Conservation (phyloP, 441 rosid species). For the Theobroma grandiflorum region DNA sequence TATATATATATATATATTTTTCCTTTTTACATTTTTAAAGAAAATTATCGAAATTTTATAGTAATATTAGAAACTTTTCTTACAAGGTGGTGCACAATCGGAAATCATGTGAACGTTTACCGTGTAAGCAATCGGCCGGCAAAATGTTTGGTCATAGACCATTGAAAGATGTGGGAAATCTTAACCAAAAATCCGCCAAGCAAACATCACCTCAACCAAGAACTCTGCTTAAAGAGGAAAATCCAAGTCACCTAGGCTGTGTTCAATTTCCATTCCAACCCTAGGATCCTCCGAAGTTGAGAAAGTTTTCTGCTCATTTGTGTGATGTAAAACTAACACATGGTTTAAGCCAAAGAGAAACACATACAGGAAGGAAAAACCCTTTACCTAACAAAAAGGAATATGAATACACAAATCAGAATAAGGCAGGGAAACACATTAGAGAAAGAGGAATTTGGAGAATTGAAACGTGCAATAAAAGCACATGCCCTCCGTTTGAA, state of each 20-base stretch:
- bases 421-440: slow-evolving; percentile 9
- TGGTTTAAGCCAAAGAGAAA: neutral
- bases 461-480: slow-evolving; percentile 22
- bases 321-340: neutral
- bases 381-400: neutral
- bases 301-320: neutral
- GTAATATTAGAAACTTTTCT: neutral
- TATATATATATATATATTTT: no score
- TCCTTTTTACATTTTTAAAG: no score
- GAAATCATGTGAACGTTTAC: neutral
- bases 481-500: slow-evolving; percentile 18
- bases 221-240: slow-evolving; percentile 4
- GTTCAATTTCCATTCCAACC: neutral
- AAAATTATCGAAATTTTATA: no score
- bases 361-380: neutral
- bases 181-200: neutral
- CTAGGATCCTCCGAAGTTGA: neutral
- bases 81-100: neutral
- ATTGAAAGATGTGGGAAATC: neutral
- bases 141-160: neutral
- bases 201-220: neutral
- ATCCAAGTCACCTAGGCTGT: neutral
- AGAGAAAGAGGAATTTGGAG: slow-evolving; percentile 9
- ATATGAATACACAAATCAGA: neutral
- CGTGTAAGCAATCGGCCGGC: neutral